Evolutionary conservation across 2,329 filamentous ascomycete species (phyloP), one percentile per base, ranked within the genome.

Genomic region (Cladophialophora bantiana): DNA sequence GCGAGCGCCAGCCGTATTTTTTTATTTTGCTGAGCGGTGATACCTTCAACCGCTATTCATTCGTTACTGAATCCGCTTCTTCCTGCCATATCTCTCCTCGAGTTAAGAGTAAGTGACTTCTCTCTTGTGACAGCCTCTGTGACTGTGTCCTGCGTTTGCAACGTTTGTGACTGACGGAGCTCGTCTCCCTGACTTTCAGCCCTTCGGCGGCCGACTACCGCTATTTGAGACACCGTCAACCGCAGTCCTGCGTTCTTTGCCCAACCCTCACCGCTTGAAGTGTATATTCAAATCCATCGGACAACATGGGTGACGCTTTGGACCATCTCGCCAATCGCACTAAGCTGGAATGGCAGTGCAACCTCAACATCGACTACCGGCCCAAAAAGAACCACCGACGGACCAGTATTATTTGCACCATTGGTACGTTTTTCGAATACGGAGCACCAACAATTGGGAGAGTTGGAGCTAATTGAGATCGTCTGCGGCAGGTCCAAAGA

Each of bases 331-430:
- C 88, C 78, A 88, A 91, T 77, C 90, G 91, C 80, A 89, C 88
- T 75, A 84, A 87, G 79, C 84, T 88, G 76, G 87, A 90, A 81
- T 90, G 88, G 88, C 84, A 89, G 76, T 86, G 87, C 78, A 85
- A 88, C 81, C 91, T 99, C 78, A 90, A 97, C 85, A 97, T 94
- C 73, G 91, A 95, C 78, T 93, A 90, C 84, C 85, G 87, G 75
- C 94, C 94, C 65, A 87, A 90, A 76, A 92, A 90, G 82, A 94
- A 96, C 85, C 96, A 95, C 83, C 93, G 95, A 77, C 90, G 95
- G 74, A 97, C 94, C 71, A 97, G 94, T 78, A 99, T 99, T 84
- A 97, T 99, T 83, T 93, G 94, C 85, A 98, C 95, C 76, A 98
- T 99, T 79, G 95, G 86, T 88, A 81, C 76, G 83, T 73, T n/a